These are phyloP conservation scores for Xerocomus brunneocitrinus DNA, from an alignment of 768 basidiomycete species.

Conservation along the genomic window DNA sequence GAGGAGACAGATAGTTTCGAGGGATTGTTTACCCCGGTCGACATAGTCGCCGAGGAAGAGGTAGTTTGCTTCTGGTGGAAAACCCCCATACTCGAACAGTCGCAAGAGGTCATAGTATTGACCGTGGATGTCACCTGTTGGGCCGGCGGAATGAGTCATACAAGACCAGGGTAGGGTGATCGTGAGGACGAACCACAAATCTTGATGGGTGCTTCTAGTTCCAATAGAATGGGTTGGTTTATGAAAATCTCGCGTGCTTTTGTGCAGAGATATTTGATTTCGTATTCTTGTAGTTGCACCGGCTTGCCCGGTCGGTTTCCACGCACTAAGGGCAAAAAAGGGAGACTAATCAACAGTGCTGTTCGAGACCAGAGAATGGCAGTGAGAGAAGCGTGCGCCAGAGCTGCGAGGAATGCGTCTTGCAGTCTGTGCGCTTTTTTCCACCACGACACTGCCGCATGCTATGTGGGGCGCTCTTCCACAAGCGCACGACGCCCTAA, in stretches of 20 bases:
- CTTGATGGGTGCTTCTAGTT: slow-evolving; percentile 99
- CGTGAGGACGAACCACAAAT: slow-evolving; percentile 77
- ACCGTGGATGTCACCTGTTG: slow-evolving; percentile 92
- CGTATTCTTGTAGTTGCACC: slow-evolving; percentile 96
- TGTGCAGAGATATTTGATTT: slow-evolving; percentile 99
- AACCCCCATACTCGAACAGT: slow-evolving; percentile 98
- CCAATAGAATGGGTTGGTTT: slow-evolving; percentile 95
- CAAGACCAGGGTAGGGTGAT: slow-evolving; percentile 2
- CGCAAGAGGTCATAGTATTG: slow-evolving; percentile 99
- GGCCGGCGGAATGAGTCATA: slow-evolving; percentile 23
- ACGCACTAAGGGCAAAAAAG: slow-evolving; percentile 57
- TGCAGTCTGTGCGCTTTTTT: slow-evolving; percentile 5
- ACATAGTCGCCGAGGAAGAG: slow-evolving; percentile 99
- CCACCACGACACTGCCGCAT: slow-evolving; percentile 18
- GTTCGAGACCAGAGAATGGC: background rate
- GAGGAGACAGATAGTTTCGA: slow-evolving; percentile 98
- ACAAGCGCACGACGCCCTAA: slow-evolving; percentile 4
- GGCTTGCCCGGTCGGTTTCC: slow-evolving; percentile 98
- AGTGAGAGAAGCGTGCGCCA: background rate
- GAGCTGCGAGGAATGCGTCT: background rate
- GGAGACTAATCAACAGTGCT: slow-evolving; percentile 13
- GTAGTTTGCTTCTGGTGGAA: slow-evolving; percentile 99
- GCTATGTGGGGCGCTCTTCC: slow-evolving; percentile 2
- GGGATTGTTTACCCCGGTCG: slow-evolving; percentile 96
- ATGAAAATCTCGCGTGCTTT: slow-evolving; percentile 99